Evolutionary conservation across 768 basidiomycete genomes (phyloP), one percentile per base, ranked within the genome.

Genomic region (Xerocomellus chrysenteron): DNA sequence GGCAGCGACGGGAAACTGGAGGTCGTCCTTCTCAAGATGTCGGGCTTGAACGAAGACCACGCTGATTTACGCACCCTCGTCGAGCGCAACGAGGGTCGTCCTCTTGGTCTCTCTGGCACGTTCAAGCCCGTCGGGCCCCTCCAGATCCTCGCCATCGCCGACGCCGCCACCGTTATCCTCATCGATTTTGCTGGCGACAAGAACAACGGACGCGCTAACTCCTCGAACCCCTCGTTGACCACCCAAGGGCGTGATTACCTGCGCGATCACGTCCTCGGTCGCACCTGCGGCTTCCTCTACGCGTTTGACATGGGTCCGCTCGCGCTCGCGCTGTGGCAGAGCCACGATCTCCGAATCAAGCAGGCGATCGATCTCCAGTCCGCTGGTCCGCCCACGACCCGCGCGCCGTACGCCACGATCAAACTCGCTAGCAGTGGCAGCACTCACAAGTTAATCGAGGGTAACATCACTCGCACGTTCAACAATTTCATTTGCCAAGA

Each of bases 141-240:
- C 28, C 59, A 56, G 19, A 32, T 68, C 49, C 62, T 72, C 46
- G 69, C 67, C 19, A 40, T 72, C 47, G 63, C 72, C 2, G 70
- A 72, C 12, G 54, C 63, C 33, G 53, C 68, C 36, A 54, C 67
- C 2, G 52, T 74, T 5, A 1, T 73, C 50, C 52, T 71, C 40
- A 56, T 72, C 42, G 55, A 74, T 32, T 69, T 74, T 14, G 11
- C 50, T 4, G 52, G 55, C 2, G 59, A 60, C 60, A 73, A 70
- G 66, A 67, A 66, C 71, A 72, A 73, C 68, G 68, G 55, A 64
- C 70, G 65, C 67, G 72, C 30, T 68, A 61, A 44, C 7, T 54
- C 65, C 4, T 57, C 71, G 2, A n/a, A 59, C 4, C 8, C 62
- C 8, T 58, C 66, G 45, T 47, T 56, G 52, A 48, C 50, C 32